Base-by-base conservation (phyloP, 257 asterid genomes). In the Solanum chmielewskii region DNA sequence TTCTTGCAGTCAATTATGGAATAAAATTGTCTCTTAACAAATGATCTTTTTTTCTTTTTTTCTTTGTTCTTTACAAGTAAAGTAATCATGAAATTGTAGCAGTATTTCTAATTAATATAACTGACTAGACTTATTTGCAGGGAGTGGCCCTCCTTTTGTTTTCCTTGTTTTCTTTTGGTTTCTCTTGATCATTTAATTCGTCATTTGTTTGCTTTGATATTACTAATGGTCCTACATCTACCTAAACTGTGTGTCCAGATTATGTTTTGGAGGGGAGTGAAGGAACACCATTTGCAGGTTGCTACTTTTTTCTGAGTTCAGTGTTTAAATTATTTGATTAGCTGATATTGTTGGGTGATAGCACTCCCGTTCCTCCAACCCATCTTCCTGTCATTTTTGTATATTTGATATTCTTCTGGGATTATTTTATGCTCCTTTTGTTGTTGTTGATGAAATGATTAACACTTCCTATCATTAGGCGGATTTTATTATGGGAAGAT, bases 221-320 rank as follows among this genome's bases (percentile, higher is more conserved):
- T 88, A 83, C 47, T 86, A 85, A 81, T 49, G 85, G 15, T 49
- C 21, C 45, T 52, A 31, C 85, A 31, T 49, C 64, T 71, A 64
- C 87, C 64, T 31, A 64, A 69, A 16, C 88, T 87, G 37, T 87
- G 70, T 88, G 87, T 37, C 77, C 98, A 97, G 99, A 97, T 93
- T 97, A 97, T 90, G 98, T 97, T 87, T 93, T 97, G 98, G 99
- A 97, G 92, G 99, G 99, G 89, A 97, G 99, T 88, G 96, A 95
- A 88, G 99, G 99, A 88, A 97, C 99, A 11, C 95, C 99, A 14
- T 97, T 97, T 93, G 96, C 98, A 96, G 99, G 99, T 97, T 88
- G 87, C 88, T 86, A 27, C 84, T 71, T 89, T 88, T 90, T 91
- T 20, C 75, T 49, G 37, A 42, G 23, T 42, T 76, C 12, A 81